Conservation (phyloP, 2,329 filamentous ascomycete species). For the Phialophora verrucosa region DNA sequence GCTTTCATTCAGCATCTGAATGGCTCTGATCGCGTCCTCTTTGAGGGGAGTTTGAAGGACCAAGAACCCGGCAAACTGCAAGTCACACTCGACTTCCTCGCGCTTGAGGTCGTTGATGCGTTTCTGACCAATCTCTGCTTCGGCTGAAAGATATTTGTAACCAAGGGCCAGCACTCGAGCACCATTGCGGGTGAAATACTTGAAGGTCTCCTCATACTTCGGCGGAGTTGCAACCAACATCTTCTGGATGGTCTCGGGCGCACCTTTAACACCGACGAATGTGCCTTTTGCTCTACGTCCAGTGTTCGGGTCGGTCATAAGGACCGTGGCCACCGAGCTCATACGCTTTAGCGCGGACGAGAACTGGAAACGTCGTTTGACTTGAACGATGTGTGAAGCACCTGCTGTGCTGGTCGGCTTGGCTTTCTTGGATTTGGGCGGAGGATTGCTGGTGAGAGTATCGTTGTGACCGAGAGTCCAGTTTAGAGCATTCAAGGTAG, state of each 20-base stretch:
- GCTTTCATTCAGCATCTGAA: constrained; percentile 97
- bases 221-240: constrained; percentile 83
- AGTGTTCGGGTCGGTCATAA: constrained; percentile 71
- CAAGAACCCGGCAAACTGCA: constrained; percentile 92
- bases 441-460: constrained; percentile 71
- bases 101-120: constrained; percentile 94
- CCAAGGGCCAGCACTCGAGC: constrained; percentile 91
- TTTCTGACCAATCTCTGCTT: constrained; percentile 78
- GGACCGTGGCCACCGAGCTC: constrained; percentile 86
- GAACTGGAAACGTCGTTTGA: constrained; percentile 97
- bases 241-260: constrained; percentile 93
- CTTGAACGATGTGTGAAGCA: constrained; percentile 78
- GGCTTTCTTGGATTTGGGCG: constrained; percentile 52
- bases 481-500: constrained; percentile 83
- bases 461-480: constrained; percentile 95
- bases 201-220: constrained; percentile 97
- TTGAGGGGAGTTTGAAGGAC: constrained; percentile 95
- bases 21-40: constrained; percentile 90
- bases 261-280: constrained; percentile 94
- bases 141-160: constrained; percentile 86
- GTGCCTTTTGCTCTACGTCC: constrained; percentile 81
- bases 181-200: constrained; percentile 95
- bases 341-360: constrained; percentile 95
- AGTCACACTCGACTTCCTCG: constrained; percentile 82
- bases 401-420: constrained; percentile 53